phyloP scores from a whole-genome alignment of 2,329 filamentous ascomycete species.

The Aspergillus texensis region DNA sequence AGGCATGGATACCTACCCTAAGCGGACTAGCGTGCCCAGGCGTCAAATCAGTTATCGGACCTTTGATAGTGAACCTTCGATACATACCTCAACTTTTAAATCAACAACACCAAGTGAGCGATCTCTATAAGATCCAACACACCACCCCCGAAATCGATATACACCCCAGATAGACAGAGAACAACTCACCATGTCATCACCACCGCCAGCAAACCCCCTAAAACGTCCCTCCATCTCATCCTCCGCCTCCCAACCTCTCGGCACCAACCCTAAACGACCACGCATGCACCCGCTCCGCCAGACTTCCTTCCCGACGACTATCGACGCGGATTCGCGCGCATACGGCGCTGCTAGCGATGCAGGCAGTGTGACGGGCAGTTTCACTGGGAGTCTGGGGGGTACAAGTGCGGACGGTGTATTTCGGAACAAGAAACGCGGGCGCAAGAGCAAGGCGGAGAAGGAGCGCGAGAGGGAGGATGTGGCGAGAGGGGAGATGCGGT shows the following conservation, averaged over 20 bases:
- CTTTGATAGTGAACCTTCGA: not conserved
- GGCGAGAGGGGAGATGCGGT: constrained; percentile 31
- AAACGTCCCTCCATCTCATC: constrained; percentile 48
- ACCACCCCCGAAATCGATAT: not conserved
- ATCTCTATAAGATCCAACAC: not conserved
- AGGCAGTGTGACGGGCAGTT: constrained; percentile 46
- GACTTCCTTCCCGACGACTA: constrained; percentile 46
- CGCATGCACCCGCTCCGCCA: constrained; percentile 52
- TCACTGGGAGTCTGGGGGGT: constrained; percentile 45
- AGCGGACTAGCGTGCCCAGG: not conserved
- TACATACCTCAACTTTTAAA: not conserved
- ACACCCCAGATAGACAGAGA: not conserved
- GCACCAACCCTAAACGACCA: constrained; percentile 33
- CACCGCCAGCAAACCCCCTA: constrained; percentile 38
- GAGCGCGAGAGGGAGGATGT: constrained; percentile 39
- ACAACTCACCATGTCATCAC: constrained; percentile 40
- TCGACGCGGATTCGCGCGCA: constrained; percentile 34
- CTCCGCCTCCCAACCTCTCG: constrained; percentile 34
- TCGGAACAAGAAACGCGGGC: constrained; percentile 37
- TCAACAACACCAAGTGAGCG: not conserved
- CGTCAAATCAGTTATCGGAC: not conserved
- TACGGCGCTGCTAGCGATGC: constrained; percentile 41
- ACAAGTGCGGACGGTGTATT: constrained; percentile 40
- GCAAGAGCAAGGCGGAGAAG: constrained; percentile 43
- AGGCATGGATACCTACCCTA: not conserved